Evolutionary conservation across 805 yeast species (phyloP).

Genomic region (Wickerhamomyces xylosicus): DNA sequence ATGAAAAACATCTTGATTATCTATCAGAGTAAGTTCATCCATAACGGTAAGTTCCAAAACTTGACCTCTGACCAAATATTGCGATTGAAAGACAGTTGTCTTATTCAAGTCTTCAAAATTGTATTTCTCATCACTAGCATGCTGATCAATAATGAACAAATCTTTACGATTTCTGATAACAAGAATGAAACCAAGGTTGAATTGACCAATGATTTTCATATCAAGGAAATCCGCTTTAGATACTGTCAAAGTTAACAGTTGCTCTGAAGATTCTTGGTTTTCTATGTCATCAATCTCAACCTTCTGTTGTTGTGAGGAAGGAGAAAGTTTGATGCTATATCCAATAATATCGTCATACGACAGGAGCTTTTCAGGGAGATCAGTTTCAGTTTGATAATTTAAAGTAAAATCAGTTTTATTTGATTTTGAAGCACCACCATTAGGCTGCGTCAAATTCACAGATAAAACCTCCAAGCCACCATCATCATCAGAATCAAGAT

Average conservation of each 20-base stretch:
- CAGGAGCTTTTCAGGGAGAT: neutral
- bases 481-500: neutral
- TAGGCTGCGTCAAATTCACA: too few relatives aligned
- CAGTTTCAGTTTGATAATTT: conserved; percentile 1
- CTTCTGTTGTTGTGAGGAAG: neutral
- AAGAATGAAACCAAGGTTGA: conserved; percentile 89
- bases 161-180: conserved; percentile 47
- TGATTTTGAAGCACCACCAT: neutral
- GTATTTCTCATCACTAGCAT: conserved; percentile 93
- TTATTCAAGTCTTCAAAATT: conserved; percentile 69
- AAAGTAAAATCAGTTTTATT: neutral
- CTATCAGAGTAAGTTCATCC: conserved; percentile 67
- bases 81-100: conserved; percentile 49
- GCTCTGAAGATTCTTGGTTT: conserved; percentile 43
- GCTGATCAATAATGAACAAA: conserved; percentile 88
- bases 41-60: conserved; percentile 56
- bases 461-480: neutral
- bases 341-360: neutral
- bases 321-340: neutral
- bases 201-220: conserved; percentile 87
- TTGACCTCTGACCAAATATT: conserved; percentile 55
- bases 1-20: conserved; percentile 44
- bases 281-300: conserved; percentile 29
- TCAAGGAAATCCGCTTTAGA: conserved; percentile 59
- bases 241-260: conserved; percentile 46